These are phyloP conservation scores for Mollisia scopiformis DNA, from an alignment of 2,329 filamentous ascomycete genomes.

Conservation along the genomic window DNA sequence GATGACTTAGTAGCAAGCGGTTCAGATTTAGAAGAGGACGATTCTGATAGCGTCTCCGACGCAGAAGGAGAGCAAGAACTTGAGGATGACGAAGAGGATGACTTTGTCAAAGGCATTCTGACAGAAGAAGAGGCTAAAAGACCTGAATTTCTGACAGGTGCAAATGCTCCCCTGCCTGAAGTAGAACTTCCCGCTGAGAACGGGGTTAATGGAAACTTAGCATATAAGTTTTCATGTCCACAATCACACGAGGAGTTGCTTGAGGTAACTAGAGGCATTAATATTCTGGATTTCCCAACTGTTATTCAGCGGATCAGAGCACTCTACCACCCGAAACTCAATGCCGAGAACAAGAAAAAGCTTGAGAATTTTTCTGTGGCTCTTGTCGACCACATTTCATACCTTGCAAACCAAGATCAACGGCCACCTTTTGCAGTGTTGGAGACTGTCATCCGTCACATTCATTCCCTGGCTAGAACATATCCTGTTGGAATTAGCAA, in stretches of 20 bases:
- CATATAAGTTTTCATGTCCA: conserved; percentile 87
- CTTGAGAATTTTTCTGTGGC: conserved; percentile 68
- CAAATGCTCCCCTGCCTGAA: conserved; percentile 48
- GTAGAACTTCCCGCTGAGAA: conserved; percentile 41
- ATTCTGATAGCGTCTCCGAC: conserved; percentile 42
- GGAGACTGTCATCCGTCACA: conserved; percentile 83
- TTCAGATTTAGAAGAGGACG: conserved; percentile 65
- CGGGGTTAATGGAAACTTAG: conserved; percentile 57
- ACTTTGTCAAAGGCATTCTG: conserved; percentile 72
- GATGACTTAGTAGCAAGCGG: conserved; percentile 85
- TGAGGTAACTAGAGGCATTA: conserved; percentile 62
- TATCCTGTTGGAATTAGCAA: conserved; percentile 79
- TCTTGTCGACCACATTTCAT: conserved; percentile 65
- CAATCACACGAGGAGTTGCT: conserved; percentile 76
- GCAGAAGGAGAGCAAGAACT: conserved; percentile 44
- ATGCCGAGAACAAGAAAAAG: conserved; percentile 82
- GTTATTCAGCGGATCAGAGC: conserved; percentile 89
- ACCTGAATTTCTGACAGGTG: conserved; percentile 50
- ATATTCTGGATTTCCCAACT: conserved; percentile 68
- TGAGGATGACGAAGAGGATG: conserved; percentile 59
- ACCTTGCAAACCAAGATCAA: conserved; percentile 45
- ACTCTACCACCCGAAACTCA: conserved; percentile 87
- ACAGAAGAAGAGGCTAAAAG: conserved; percentile 59
- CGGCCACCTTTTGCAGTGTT: conserved; percentile 67
- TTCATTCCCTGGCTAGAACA: conserved; percentile 89